Evolutionary conservation across 495 filamentous ascomycete species (phyloP).

Genomic region (Podospora didyma): DNA sequence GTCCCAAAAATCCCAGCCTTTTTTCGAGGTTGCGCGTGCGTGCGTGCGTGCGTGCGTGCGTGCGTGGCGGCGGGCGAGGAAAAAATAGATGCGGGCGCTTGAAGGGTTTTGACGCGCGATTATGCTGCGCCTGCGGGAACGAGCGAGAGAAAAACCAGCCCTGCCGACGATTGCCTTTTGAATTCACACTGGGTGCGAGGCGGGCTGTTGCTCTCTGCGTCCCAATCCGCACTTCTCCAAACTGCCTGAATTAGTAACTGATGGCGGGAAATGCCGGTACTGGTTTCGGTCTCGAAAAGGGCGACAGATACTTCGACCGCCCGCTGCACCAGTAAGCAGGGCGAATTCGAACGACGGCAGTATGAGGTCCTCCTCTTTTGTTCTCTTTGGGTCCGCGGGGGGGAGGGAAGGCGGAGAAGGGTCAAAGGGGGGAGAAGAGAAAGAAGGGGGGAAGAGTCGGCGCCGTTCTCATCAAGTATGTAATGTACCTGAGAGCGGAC

Average conservation of each 20-base stretch:
- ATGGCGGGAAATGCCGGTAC: too few species aligned
- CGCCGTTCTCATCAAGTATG: constrained; percentile 11
- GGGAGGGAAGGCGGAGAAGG: neutral
- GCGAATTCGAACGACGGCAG: neutral
- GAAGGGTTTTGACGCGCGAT: constrained; percentile 41
- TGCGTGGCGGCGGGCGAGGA: constrained; percentile 1
- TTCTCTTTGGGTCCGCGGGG: neutral
- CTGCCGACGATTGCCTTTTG: neutral
- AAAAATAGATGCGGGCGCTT: constrained; percentile 13
- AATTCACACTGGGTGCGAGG: neutral
- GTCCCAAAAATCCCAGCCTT: neutral
- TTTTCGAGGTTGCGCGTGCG: too few species aligned
- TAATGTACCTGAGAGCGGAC: too few species aligned
- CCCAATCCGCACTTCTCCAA: too few species aligned
- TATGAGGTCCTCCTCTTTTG: neutral
- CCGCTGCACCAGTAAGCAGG: neutral
- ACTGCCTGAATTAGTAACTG: too few species aligned
- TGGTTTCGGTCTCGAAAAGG: too few species aligned
- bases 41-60: neutral
- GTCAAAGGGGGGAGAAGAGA: constrained; percentile 3
- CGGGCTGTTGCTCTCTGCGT: neutral
- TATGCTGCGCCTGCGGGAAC: constrained; percentile 37
- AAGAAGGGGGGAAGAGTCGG: constrained; percentile 7
- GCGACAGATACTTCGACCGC: neutral
- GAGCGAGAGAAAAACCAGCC: neutral